A percentile compares a stretch with the other conserved stretches of the same genome.
These are phyloP conservation scores for Mycena leptocephala DNA, from an alignment of 768 basidiomycete species.

Conservation along the genomic window DNA sequence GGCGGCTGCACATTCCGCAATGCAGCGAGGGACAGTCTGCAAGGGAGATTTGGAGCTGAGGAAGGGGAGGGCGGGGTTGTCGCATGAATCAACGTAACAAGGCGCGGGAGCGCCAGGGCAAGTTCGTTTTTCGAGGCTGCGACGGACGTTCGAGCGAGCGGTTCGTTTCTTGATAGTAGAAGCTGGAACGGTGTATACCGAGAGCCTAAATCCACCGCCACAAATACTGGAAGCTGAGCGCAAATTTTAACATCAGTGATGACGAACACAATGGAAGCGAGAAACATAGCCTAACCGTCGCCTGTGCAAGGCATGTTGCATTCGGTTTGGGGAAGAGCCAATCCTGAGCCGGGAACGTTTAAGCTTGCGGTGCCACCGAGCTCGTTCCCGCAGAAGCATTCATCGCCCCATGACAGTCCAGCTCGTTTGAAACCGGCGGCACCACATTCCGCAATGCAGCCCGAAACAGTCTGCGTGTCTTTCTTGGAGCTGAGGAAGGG, in stretches of 20 bases:
- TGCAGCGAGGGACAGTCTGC: conserved; percentile 9
- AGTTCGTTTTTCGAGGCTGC: conserved; percentile 15
- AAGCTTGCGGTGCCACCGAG: conserved; percentile 23
- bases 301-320: too few species aligned
- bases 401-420: conserved; percentile 24
- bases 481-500: conserved; percentile 22
- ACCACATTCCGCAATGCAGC: conserved; percentile 25
- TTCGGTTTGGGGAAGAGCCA: conserved; percentile 25
- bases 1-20: conserved; percentile 13
- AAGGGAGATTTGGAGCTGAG: conserved; percentile 10
- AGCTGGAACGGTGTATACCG: conserved; percentile 12
- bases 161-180: conserved; percentile 1
- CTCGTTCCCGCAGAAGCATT: conserved; percentile 25
- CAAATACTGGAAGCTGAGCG: conserved; percentile 19
- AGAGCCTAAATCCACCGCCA: conserved; percentile 19
- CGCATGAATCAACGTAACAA: conserved; percentile 16
- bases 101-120: conserved; percentile 10
- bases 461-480: conserved; percentile 21
- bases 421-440: conserved; percentile 20
- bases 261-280: conserved; percentile 12
- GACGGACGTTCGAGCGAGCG: conserved; percentile 15
- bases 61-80: conserved; percentile 13
- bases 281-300: conserved; percentile 13
- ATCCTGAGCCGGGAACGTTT: conserved; percentile 24
- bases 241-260: conserved; percentile 13